Evolutionary conservation across 1,284 basidiomycete genomes (phyloP), one percentile per base, ranked within the genome.

Genomic region (Cronartium ribicola): DNA sequence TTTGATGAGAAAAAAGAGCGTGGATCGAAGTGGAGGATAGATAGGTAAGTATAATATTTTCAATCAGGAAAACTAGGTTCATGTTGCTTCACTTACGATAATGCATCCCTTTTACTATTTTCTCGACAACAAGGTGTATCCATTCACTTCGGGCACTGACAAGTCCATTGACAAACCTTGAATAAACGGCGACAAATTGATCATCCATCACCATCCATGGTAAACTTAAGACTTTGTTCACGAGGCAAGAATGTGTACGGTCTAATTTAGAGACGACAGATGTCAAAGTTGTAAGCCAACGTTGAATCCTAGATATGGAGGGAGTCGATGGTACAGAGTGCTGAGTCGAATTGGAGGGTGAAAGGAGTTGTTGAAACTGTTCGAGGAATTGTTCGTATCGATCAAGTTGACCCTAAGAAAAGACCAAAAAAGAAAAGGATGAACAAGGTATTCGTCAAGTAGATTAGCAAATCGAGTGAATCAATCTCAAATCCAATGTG

Each of bases 91-190:
- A 82, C 93, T 82, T 82, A 96, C 94, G 91, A 84, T 91, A 89
- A 22, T 91, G 91, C 74, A 98, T 87, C 13, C 92, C 92, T 75
- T 88, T 88, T 6, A 93, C 87, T 51, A 91, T 88, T 81, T 88
- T 92, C 70, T 85, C 85, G 10, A 97, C 86, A 8, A 98, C 88
- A 75, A 90, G 85, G 44, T 88, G 89, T 41, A 96, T 85, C 84
- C 96, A 98, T 82, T 95, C 92, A 76, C 92, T 90, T 76, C 91
- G 85, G n/a, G 95, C 93, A 77, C 90, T 93, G 77, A 97, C 88
- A 48, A 99, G 87, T 83, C 94, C 91, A 60, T 92, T 91, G 61
- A 94, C 87, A 80, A 97, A 97, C 37, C 90, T 87, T 37, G 88
- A 88, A 81, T 93, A 96, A 13, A 88, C 87, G 81, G 88, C 90